Evolutionary conservation across 2,329 filamentous ascomycete species (phyloP), one percentile per base, ranked within the genome.

Genomic region (Colletotrichum gloeosporioides): DNA sequence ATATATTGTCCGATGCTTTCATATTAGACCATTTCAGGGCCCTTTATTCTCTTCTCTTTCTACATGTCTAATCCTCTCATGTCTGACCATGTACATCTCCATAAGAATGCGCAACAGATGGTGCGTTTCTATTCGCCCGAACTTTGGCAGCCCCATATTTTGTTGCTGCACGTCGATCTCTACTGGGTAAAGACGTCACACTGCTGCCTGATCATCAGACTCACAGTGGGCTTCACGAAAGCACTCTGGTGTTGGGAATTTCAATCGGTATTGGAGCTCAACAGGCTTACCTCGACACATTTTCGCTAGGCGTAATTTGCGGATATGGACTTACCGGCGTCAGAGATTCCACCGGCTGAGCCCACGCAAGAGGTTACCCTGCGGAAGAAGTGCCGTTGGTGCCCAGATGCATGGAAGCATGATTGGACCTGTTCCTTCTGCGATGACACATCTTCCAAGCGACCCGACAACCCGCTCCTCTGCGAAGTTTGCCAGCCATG

Each of bases 261-360:
- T 18, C 16, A 49, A 12, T 49, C 9, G 1, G 10, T 49, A 12
- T 49, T 49, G 44, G 0, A 22, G 44, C 44, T 18, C 4, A 49
- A n/a, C 39, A 3, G 18, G 10, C 4, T 44, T n/a, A 6, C 2
- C 7, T 44, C 2, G 39, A 3, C 39, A 44, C 4, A 44, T 2
- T n/a, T 44, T 18, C 44, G 12, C 1, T 49, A 6, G 0, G 1
- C n/a, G 10, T 49, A 4, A 49, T 0, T 49, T 18, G 12, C 44
- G 44, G 7, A 49, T 18, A 49, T 49, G 44, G 44, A 49, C 18
- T 4, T n/a, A 0, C 44, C 9, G 0, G 3, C 10, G 18, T 49
- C n/a, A 22, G 16, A 49, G 3, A 49, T 49, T 49, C 18, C 18
- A 49, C 44, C 10, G 18, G 44, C 44, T 22, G 44, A 49, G 4